phyloP scores from a whole-genome alignment of 768 basidiomycete genomes.

The Chiua virens region DNA sequence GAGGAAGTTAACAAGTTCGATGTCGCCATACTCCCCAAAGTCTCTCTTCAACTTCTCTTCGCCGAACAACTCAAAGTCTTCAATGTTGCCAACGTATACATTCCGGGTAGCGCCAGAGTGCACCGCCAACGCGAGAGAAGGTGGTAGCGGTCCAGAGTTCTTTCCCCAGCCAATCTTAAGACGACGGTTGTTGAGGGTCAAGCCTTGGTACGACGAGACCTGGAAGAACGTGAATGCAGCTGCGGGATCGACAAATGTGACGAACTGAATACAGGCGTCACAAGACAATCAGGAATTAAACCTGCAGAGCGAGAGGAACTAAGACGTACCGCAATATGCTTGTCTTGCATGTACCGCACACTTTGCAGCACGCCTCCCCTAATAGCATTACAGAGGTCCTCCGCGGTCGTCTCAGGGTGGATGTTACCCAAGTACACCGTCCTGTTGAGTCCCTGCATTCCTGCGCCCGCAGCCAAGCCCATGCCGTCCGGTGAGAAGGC shows the following conservation, averaged over 20 bases:
- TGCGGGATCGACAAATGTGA: conserved; percentile 93
- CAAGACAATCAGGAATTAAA: conserved; percentile 3
- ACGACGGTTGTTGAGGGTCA: conserved; percentile 89
- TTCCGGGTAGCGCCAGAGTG: conserved; percentile 94
- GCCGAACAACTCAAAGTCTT: conserved; percentile 90
- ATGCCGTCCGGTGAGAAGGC: conserved; percentile 48
- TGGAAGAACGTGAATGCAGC: conserved; percentile 95
- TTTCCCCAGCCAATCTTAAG: conserved; percentile 99
- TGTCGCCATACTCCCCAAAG: conserved; percentile 95
- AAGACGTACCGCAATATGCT: conserved; percentile 86
- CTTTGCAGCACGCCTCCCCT: conserved; percentile 97
- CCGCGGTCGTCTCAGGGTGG: conserved; percentile 91
- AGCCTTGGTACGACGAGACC: conserved; percentile 83
- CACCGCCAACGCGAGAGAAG: conserved; percentile 83
- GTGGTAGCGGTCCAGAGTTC: conserved; percentile 84
- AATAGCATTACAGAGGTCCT: conserved; percentile 95
- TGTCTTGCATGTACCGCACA: conserved; percentile 93
- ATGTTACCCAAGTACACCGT: conserved; percentile 97
- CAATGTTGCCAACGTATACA: conserved; percentile 93
- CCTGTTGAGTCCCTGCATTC: conserved; percentile 70
- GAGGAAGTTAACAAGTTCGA: conserved; percentile 94
- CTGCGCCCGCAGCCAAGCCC: conserved; percentile 28
- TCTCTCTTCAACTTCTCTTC: conserved; percentile 90
- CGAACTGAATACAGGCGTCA: conserved; percentile 56
- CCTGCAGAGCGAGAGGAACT: background rate